A percentile compares a stretch with the other conserved stretches of the same genome.
Evolutionary conservation across 2,329 filamentous ascomycete species (phyloP).

Genomic region (Aureobasidium sp.): DNA sequence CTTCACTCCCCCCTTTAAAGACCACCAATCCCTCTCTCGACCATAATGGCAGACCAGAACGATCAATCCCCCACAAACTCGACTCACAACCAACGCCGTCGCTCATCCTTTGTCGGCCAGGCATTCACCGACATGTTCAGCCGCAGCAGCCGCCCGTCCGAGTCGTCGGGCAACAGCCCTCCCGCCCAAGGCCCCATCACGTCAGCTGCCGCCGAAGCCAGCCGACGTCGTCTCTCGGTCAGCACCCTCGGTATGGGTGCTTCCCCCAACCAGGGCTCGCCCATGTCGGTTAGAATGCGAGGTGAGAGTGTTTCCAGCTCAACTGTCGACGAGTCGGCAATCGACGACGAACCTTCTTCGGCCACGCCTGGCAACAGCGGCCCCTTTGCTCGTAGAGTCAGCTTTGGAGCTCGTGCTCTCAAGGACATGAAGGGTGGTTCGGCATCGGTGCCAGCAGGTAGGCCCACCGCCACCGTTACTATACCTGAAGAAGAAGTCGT

Average conservation of each 20-base stretch:
- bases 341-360: slow-evolving; percentile 44
- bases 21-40: neutral
- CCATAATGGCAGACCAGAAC: slow-evolving; percentile 30
- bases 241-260: slow-evolving; percentile 40
- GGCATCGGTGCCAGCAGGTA: slow-evolving; percentile 50
- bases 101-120: slow-evolving; percentile 40
- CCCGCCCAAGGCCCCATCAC: slow-evolving; percentile 37
- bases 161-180: slow-evolving; percentile 15
- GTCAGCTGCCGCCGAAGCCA: slow-evolving; percentile 40
- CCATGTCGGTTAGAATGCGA: slow-evolving; percentile 35
- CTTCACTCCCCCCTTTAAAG: neutral
- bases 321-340: slow-evolving; percentile 41
- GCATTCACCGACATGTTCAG: slow-evolving; percentile 42
- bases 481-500: slow-evolving; percentile 13
- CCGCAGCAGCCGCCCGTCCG: slow-evolving; percentile 24
- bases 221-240: slow-evolving; percentile 40
- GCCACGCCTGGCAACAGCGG: slow-evolving; percentile 52
- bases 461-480: slow-evolving; percentile 38
- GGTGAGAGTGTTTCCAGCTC: slow-evolving; percentile 36
- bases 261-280: slow-evolving; percentile 35
- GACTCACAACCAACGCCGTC: slow-evolving; percentile 29
- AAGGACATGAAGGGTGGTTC: slow-evolving; percentile 59
- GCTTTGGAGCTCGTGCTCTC: slow-evolving; percentile 76
- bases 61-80: slow-evolving; percentile 31
- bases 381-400: slow-evolving; percentile 76